Evolutionary conservation across 768 basidiomycete species (phyloP), one percentile per base, ranked within the genome.

Genomic region (Kwoniella bestiolae): DNA sequence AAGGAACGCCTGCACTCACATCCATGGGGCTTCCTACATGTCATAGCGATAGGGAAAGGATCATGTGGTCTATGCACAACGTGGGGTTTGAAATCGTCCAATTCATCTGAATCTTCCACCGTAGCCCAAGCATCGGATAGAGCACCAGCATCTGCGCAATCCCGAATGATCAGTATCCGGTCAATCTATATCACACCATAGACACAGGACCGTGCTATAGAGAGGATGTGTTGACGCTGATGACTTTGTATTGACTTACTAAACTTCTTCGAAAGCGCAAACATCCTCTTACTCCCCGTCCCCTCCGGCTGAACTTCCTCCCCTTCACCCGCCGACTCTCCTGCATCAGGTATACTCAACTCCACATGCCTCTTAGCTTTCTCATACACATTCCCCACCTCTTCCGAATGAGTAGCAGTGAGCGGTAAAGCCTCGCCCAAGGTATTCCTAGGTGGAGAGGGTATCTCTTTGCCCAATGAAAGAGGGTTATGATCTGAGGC

Each of bases 1-100:
- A 41, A 35, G 57, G 57, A 41, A 63, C 66, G 12, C 64, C 66
- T 5, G n/a, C 53, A 81, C 77, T 74, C 70, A 81, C 83, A 84
- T 59, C 87, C 89, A 67, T 85, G 84, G 0, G 88, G 88, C 51
- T 83, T 83, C 44, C 89, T 85, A 78, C 86, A 88, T 61, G 88
- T 85, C 81, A 90, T 82, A 3, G 85, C 88, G 56, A 90, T 89
- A 2, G 88, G 89, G 71, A 87, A 84, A 41, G 85, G 85, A 16
- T 81, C 80, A 64, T 88, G 87, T n/a, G 83, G 81, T 18, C 82
- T 80, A 64, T 89, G 88, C 3, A 89, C 75, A 57, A 87, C 82
- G 69, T 89, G 87, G 14, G 89, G 89, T 18, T 82, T 79, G 79
- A 88, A 88, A 59, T 87, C 86, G 59, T 85, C 84, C 50, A 82